Evolutionary conservation across 23 red algal genomes (phyloP), one percentile per base, ranked within the genome.

Genomic region (Gracilariopsis chorda): DNA sequence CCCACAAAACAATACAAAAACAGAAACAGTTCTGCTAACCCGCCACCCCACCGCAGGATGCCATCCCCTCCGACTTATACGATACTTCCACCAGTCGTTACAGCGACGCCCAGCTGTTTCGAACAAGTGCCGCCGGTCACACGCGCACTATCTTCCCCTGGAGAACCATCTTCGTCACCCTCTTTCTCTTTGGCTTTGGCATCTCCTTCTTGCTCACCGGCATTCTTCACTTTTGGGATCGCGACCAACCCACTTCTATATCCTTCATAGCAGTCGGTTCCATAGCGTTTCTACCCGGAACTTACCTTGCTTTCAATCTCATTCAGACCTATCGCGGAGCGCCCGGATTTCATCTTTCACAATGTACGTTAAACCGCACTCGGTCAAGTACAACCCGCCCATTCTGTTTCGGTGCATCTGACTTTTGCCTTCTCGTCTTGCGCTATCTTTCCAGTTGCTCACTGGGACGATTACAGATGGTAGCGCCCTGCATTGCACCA

Each of bases 291-390:
- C 65, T 93, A 41, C 90, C 90, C 1, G 90, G 90, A 21, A 55
- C 64, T 9, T 93, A 93, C 30, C 61, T 77, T 7, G 34, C 65
- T 6, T 93, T 72, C 47, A 93, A 93, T 32, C 40, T 93, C 35
- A 49, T 82, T 43, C 90, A 93, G 35, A 23, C 49, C 20, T 24
- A 60, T 43, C 73, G 90, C 4, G 90, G 90, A 21, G 80, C 70
- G 45, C 65, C 78, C 19, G 90, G 90, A 4, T 93, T 93, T 77
- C 78, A 84, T 77, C 42, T 93, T 28, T 61, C 69, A 14, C 47
- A 93, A 23, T 77, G 90, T 93, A 51, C 35, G 90, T 92, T 83
- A 16, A n/a, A n/a, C n/a, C n/a, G n/a, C n/a, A n/a, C n/a, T n/a
- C n/a, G n/a, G n/a, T n/a, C n/a, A n/a, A n/a, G n/a, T n/a, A n/a